Base-by-base conservation (phyloP, 2,329 filamentous ascomycete genomes). In the Sporothrix dimorphospora region DNA sequence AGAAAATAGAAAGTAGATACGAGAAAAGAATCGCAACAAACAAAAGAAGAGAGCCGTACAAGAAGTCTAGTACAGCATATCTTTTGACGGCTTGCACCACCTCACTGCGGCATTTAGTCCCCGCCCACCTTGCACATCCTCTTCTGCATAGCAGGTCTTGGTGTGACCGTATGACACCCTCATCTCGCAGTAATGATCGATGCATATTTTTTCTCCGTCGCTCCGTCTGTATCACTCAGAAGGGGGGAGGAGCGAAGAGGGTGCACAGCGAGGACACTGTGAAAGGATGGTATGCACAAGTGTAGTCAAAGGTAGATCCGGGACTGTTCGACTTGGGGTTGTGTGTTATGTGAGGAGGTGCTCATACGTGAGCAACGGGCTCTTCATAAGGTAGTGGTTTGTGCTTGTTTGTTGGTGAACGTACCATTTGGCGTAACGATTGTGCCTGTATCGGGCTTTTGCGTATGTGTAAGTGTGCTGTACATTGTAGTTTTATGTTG, bases 161-260 rank as follows among this genome's bases (percentile, higher is more conserved):
- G 45, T 40, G 30, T n/a, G n/a, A 27, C 49, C 7, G 49, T 42
- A 9, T 8, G 30, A n/a, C 66, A 14, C n/a, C 19, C 9, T 12
- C n/a, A 69, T 69, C 66, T 69, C 38, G 66, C 49, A 69, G 66
- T n/a, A 8, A 12, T 34, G 34, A 57, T 69, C 66, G 59, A 55
- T 24, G 21, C 9, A 53, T n/a, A 27, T 4, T 8, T 40, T 16
- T 14, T 38, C 14, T 40, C 55, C 16, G 49, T 53, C 2, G 6
- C 30, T n/a, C n/a, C n/a, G n/a, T 19, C 27, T 55, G 51, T 19
- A 55, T 27, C 2, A 11, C 8, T n/a, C 34, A 49, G 24, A 61
- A 12, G 14, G 30, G 27, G 14, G 16, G 16, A 57, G 24, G 14
- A 47, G 16, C n/a, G n/a, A 30, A 30, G 24, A 30, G 24, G 53